A percentile compares a stretch with the other conserved stretches of the same genome.
Evolutionary conservation across 495 filamentous ascomycete genomes (phyloP).

Genomic region (Podospora pseudopauciseta): DNA sequence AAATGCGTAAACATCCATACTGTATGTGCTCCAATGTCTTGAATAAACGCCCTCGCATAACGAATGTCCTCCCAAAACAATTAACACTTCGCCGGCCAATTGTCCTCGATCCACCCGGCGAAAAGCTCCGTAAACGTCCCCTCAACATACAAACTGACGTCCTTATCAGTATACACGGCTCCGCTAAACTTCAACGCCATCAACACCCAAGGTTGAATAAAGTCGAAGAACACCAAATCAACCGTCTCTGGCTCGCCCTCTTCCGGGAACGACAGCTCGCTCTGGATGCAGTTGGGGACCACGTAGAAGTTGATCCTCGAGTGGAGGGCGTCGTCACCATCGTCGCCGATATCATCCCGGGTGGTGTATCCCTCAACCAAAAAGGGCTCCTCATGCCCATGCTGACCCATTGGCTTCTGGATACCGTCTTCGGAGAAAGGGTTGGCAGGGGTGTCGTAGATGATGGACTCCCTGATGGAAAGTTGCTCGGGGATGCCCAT

Average conservation of each 20-base stretch:
- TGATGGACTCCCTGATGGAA: slow-evolving; percentile 26
- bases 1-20: not conserved
- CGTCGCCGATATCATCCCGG: slow-evolving; percentile 72
- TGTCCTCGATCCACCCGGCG: slow-evolving; percentile 68
- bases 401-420: slow-evolving; percentile 32
- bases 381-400: slow-evolving; percentile 28
- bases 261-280: slow-evolving; percentile 54
- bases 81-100: slow-evolving; percentile 63
- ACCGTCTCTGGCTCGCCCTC: slow-evolving; percentile 60
- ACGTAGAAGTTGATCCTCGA: slow-evolving; percentile 65
- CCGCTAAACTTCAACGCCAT: slow-evolving; percentile 67
- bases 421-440: not conserved
- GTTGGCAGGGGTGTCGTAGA: slow-evolving; percentile 15
- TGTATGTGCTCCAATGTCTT: not conserved
- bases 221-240: slow-evolving; percentile 87
- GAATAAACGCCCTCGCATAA: not conserved
- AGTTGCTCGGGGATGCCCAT: slow-evolving; percentile 43
- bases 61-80: not conserved
- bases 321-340: slow-evolving; percentile 91
- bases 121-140: slow-evolving; percentile 72
- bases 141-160: slow-evolving; percentile 64
- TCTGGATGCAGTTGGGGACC: slow-evolving; percentile 79
- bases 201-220: slow-evolving; percentile 75
- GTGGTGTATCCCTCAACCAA: slow-evolving; percentile 84
- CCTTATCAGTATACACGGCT: slow-evolving; percentile 53